Conservation (phyloP, 305 asterid species). For the Solanum hybrid region DNA sequence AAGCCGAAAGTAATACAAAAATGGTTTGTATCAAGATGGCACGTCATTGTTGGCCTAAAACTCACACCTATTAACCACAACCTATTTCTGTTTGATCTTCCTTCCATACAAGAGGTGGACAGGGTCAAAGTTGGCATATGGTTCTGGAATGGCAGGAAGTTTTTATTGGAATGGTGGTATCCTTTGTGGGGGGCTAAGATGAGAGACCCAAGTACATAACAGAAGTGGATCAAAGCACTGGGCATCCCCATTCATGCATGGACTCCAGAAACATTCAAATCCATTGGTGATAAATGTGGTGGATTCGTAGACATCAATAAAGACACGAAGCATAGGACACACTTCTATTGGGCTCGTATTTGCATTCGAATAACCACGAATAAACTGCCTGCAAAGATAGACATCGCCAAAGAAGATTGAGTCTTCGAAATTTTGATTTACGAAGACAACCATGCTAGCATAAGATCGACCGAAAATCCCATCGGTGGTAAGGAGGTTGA, state of each 20-base stretch:
- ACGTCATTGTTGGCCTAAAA: not conserved
- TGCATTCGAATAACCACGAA: not conserved
- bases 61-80: not conserved
- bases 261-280: not conserved
- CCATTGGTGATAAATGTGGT: not conserved
- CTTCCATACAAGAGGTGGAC: not conserved
- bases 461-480: not conserved
- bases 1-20: not conserved
- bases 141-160: not conserved
- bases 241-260: not conserved
- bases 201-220: not conserved
- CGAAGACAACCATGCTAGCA: not conserved
- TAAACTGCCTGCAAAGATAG: not conserved
- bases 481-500: not conserved
- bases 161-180: not conserved
- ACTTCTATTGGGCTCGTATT: not conserved
- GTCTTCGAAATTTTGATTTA: not conserved
- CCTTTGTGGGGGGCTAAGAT: not conserved
- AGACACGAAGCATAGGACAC: not conserved
- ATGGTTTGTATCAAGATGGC: no score
- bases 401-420: not conserved
- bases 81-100: not conserved
- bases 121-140: not conserved
- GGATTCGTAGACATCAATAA: not conserved
- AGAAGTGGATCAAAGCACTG: not conserved